Evolutionary conservation across 768 basidiomycete genomes (phyloP), one percentile per base, ranked within the genome.

Genomic region (Xanthoconium stramineum): DNA sequence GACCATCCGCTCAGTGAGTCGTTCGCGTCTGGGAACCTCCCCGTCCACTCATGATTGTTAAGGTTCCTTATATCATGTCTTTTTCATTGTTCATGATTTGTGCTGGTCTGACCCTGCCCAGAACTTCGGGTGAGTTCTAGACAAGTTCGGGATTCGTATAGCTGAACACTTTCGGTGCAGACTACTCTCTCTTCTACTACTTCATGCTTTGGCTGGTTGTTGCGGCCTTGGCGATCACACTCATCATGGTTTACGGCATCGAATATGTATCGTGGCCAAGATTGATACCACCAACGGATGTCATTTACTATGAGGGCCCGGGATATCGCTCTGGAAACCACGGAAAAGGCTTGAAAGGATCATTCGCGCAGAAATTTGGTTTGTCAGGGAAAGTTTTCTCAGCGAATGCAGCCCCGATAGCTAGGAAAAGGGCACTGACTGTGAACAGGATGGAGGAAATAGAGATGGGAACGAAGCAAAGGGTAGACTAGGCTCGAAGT

Each of bases 211-310:
- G 94, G 89, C 77, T 90, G 64, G 62, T 78, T 33, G 67, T 94
- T 43, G 74, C 91, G 44, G 67, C 79, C 35, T 61, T 83, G 50
- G 79, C 93, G 13, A 72, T 88, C 55, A 62, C 75, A 44, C 94
- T 90, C 74, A 93, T 98, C 61, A 61, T 86, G 64, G 71, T 82
- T n/a, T 82, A 96, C 71, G 96, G 95, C 37, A 85, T 95, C 60
- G 91, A 94, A 58, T 99, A 97, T 68, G 96, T 99, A 52, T 83
- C 89, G 15, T 98, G 94, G 91, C 97, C 97, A 13, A 83, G 88
- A 12, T 80, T 99, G 52, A 82, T 89, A 60, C 89, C 92, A 0
- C 84, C 87, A 5, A 75, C 77, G 30, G 90, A 93, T 54, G 77
- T 86, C 50, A 87, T 98, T 53, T 85, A 89, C 66, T 99, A 98